Conservation (phyloP, 2,329 filamentous ascomycete species). For the Triangularia verruculosa region DNA sequence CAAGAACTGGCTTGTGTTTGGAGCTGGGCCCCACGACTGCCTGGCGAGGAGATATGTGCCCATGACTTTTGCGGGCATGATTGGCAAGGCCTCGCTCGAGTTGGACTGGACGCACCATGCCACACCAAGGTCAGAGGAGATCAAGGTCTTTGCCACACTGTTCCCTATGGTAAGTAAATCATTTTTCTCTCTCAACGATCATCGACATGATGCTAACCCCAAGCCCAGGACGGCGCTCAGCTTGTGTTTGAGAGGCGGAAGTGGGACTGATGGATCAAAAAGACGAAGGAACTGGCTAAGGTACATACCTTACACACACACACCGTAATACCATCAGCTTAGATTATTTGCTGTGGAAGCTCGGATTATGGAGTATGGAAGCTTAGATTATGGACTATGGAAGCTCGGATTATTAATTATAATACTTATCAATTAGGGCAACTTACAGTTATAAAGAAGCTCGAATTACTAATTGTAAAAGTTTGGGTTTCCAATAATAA, state of each 20-base stretch:
- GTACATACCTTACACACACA: too few relatives aligned
- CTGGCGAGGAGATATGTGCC: constrained; percentile 49
- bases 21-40: constrained; percentile 46
- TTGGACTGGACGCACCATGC: constrained; percentile 50
- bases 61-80: constrained; percentile 49
- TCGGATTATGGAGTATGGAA: too few relatives aligned
- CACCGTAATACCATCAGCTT: too few relatives aligned
- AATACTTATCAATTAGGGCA: too few relatives aligned
- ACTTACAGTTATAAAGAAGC: too few relatives aligned
- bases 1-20: constrained; percentile 55
- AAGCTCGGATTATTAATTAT: too few relatives aligned
- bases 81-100: constrained; percentile 50
- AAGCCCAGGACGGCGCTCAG: constrained; percentile 17
- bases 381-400: too few relatives aligned
- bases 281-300: not conserved
- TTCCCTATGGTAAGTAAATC: constrained; percentile 48
- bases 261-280: not conserved
- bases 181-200: constrained; percentile 37
- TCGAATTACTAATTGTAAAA: too few relatives aligned
- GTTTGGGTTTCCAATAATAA: too few relatives aligned
- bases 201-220: constrained; percentile 32
- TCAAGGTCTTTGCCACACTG: constrained; percentile 47
- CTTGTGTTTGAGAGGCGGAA: constrained; percentile 17
- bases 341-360: too few relatives aligned
- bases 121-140: constrained; percentile 47